Evolutionary conservation across 441 rosid species (phyloP).

Genomic region (Metrosideros polymorpha): DNA sequence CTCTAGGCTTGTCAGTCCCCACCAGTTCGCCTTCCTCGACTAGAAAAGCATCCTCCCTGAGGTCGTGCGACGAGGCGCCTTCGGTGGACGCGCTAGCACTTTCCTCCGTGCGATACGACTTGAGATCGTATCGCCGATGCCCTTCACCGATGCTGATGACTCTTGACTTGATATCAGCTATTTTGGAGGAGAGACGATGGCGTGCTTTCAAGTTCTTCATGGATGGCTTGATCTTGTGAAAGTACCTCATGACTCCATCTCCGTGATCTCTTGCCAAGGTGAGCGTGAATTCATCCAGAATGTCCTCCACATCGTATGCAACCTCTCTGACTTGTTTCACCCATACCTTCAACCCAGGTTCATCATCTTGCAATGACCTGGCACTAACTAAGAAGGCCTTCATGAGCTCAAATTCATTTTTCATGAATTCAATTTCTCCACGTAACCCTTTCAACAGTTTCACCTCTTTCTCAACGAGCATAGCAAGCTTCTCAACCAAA

Average conservation of each 20-base stretch:
- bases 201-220: not conserved
- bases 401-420: not conserved
- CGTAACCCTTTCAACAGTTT: not conserved
- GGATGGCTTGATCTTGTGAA: not conserved
- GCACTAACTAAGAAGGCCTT: not conserved
- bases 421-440: not conserved
- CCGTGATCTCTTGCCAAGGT: too few relatives aligned
- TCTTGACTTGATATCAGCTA: not conserved
- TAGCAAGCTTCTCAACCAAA: not conserved
- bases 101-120: not conserved
- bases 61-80: not conserved
- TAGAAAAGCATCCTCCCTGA: not conserved
- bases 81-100: rapidly evolving
- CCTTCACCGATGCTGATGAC: not conserved
- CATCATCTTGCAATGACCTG: not conserved
- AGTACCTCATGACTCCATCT: too few relatives aligned
- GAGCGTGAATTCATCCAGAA: too few relatives aligned
- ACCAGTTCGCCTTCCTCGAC: not conserved
- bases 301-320: not conserved
- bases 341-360: not conserved
- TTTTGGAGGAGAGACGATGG: not conserved
- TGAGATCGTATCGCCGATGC: not conserved
- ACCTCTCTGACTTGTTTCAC: rapidly evolving
- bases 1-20: not conserved
- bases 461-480: not conserved